These are phyloP conservation scores for Pyropia haitanensis DNA, from an alignment of 23 red algal species.

Conservation along the genomic window DNA sequence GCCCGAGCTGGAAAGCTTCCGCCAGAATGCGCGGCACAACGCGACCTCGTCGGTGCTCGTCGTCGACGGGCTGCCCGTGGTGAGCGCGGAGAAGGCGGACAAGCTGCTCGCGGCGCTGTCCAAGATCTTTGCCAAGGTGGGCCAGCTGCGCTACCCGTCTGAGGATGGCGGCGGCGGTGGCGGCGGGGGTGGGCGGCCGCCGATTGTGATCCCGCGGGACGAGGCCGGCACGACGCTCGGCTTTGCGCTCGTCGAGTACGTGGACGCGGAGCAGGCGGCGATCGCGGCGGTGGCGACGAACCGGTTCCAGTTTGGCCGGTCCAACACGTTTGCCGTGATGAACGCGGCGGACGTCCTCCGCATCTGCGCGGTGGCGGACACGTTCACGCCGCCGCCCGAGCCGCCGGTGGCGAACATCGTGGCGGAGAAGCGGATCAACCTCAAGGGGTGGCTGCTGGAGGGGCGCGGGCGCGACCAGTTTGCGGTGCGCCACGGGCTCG, in stretches of 20 bases:
- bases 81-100: conserved; percentile 63
- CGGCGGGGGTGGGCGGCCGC: neutral
- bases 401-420: conserved; percentile 6
- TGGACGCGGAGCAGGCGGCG: conserved; percentile 56
- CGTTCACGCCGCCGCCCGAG: conserved; percentile 39
- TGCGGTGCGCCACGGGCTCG: conserved; percentile 58
- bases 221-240: conserved; percentile 52
- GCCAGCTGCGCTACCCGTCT: conserved; percentile 17
- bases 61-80: conserved; percentile 73
- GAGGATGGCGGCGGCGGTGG: conserved; percentile 3
- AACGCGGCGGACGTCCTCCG: conserved; percentile 47
- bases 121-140: conserved; percentile 58
- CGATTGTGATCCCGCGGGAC: conserved; percentile 25
- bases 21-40: too few relatives aligned
- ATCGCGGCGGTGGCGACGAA: conserved; percentile 60
- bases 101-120: conserved; percentile 53
- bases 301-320: conserved; percentile 66
- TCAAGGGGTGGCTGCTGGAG: conserved; percentile 76
- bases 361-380: conserved; percentile 24
- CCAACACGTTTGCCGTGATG: conserved; percentile 58
- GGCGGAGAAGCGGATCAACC: conserved; percentile 36
- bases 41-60: conserved; percentile 23
- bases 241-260: conserved; percentile 80
- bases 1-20: too few relatives aligned
- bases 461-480: conserved; percentile 86